Evolutionary conservation across 371 early-diverging fungal species (phyloP), one percentile per base, ranked within the genome.

Genomic region (Rhizopus arrhizus): DNA sequence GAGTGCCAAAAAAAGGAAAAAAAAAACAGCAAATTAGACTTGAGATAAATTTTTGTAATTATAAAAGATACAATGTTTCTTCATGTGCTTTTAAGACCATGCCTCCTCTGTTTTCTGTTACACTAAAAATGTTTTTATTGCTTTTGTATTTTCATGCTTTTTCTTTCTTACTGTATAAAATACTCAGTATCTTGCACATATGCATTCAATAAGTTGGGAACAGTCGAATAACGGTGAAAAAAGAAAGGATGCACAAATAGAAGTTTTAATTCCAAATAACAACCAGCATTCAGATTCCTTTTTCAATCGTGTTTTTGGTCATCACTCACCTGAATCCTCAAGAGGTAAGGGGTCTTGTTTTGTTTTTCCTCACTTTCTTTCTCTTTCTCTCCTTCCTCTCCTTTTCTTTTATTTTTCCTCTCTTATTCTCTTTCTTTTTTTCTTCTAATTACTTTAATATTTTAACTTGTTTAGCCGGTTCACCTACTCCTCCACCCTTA

Each of bases 271-370:
- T 35, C 41, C 36, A n/a, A 28, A 35, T 35, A 48, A 51, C 7
- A 22, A 22, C 22, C 52, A 62, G n/a, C 33, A 62, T n/a, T 38
- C 55, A 15, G 70, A 70, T 53, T 65, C 70, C 40, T 62, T 70
- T 36, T 70, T 65, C 32, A 65, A 46, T 32, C 62, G 70, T 15
- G 66, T 70, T 8, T 65, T 70, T 53, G 70, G 66, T 49, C 65
- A 70, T 63, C 64, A 62, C 45, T 69, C 64, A 42, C 53, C 67
- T 46, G 69, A 69, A 35, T 64, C 69, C 40, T 64, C 69, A 52
- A 56, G 69, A 64, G 61, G 69, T 69, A 62, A 54, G 31, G 28
- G 29, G 40, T 33, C 7, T 51, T 35, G 5, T 15, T 51, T 35
- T 22, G 32, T 1, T 51, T 35, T 51, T 33, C 34, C 40, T 32